Base-by-base conservation (phyloP, 768 basidiomycete species). In the Lactarius evosmus region DNA sequence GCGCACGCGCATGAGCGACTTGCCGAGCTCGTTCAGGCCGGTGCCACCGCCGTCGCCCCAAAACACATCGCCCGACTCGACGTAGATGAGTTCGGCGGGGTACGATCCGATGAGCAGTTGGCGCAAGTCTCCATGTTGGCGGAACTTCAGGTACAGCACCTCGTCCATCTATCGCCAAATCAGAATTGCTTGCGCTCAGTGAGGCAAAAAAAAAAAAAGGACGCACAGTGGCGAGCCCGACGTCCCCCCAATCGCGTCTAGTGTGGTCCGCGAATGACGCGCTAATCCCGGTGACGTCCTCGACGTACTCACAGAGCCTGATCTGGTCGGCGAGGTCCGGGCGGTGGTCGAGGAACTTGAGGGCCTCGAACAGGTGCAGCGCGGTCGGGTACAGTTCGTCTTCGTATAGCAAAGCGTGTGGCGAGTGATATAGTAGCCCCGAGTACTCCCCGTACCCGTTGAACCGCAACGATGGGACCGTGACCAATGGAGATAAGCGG, bases 311-410 rank as follows among this genome's bases (percentile, higher is more conserved):
- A 62, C 75, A 75, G 14, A 64, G 69, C 58, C 88, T 78, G 61
- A 92, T 86, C 32, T 69, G 68, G 60, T 89, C 85, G 11, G 84
- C 84, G 19, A 88, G 68, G 0, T 82, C 72, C 0, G 82, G 83
- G 3, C 77, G 76, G 25, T 77, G 72, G 1, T 78, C 78, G 40
- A 84, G 69, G 72, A 85, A 93, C 72, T 88, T 88, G 70, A 88
- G 76, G 8, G 89, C 89, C 73, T 93, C 89, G 59, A 84, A 81
- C n/a, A 93, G 78, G 67, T 93, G 91, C 69, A 85, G 73, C 11
- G 87, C 91, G 1, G 84, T 87, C 2, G 88, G 88, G 68, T 86
- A 93, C 49, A 74, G 72, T 58, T 76, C 76, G 36, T 83, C 78
- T 36, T 78, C 72, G 72, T 84, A 86, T 58, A 84, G 59, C 25